Conservation (phyloP, 2,329 filamentous ascomycete species). For the Aspergillus pseudoglaucus region DNA sequence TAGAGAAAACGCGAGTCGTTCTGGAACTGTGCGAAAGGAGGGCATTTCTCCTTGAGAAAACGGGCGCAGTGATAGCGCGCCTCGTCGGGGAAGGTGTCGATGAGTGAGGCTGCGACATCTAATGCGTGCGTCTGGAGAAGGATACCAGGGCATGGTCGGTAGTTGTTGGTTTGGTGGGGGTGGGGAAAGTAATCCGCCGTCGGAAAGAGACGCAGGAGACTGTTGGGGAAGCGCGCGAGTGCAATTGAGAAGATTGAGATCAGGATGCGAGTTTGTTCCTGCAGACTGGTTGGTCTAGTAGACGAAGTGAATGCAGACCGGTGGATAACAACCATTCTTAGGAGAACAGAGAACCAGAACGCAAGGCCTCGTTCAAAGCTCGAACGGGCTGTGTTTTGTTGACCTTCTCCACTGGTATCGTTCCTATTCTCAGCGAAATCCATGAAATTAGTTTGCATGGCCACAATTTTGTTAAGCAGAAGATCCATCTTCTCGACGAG, state of each 20-base stretch:
- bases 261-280: conserved; percentile 32
- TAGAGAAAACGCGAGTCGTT: conserved; percentile 36
- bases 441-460: conserved; percentile 19
- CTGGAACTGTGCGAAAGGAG: conserved; percentile 31
- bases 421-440: conserved; percentile 13
- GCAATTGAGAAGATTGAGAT: conserved; percentile 36
- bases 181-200: conserved; percentile 25
- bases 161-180: conserved; percentile 15
- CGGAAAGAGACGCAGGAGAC: conserved; percentile 24
- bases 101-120: conserved; percentile 39
- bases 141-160: conserved; percentile 25
- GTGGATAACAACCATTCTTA: conserved; percentile 36
- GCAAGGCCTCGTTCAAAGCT: conserved; percentile 26
- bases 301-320: conserved; percentile 28
- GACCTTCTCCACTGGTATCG: conserved; percentile 7
- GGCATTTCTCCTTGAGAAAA: conserved; percentile 38
- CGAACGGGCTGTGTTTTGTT: conserved; percentile 11
- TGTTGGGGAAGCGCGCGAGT: conserved; percentile 30
- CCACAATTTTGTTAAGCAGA: conserved; percentile 32
- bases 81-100: conserved; percentile 41
- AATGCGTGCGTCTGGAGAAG: conserved; percentile 36
- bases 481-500: conserved; percentile 37
- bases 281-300: conserved; percentile 19
- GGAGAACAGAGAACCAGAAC: conserved; percentile 37
- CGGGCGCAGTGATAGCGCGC: conserved; percentile 36